Evolutionary conservation across 148 eudicot genomes (phyloP).

Genomic region (Amaranthus hypochondriacus): DNA sequence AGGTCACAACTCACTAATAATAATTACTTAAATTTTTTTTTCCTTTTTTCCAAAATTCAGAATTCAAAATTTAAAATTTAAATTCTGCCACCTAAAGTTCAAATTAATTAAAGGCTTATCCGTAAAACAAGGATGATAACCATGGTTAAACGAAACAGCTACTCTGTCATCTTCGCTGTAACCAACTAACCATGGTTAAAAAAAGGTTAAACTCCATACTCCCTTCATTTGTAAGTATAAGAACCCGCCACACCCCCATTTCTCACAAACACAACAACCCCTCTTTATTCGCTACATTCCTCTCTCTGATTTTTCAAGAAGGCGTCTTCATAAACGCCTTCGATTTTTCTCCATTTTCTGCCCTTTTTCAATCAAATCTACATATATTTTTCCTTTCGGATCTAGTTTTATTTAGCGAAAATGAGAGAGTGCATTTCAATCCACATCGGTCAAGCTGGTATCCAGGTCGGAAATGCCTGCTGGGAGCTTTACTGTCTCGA

Average conservation of each 20-base stretch:
- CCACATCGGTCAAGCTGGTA: slow-evolving; percentile 52
- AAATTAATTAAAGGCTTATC: background rate
- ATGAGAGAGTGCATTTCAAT: slow-evolving; percentile 54
- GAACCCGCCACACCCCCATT: background rate
- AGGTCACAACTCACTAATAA: too few relatives aligned
- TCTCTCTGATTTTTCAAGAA: slow-evolving; percentile 16
- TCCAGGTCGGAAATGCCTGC: slow-evolving; percentile 51
- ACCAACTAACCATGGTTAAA: slow-evolving; percentile 7
- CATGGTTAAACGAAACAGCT: slow-evolving; percentile 14
- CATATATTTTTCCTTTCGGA: background rate
- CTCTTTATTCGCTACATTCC: background rate
- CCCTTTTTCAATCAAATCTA: background rate
- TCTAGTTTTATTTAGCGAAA: slow-evolving; percentile 19
- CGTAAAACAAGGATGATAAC: slow-evolving; percentile 12
- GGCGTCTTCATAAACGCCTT: slow-evolving; percentile 61
- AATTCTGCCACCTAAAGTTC: too few relatives aligned
- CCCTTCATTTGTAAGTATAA: background rate
- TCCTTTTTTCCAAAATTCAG: too few relatives aligned
- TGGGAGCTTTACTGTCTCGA: slow-evolving; percentile 56
- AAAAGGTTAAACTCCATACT: background rate
- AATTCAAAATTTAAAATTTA: too few relatives aligned
- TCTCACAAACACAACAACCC: background rate
- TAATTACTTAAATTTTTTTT: too few relatives aligned
- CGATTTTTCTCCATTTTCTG: slow-evolving; percentile 1
- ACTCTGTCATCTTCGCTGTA: slow-evolving; percentile 3